Base-by-base conservation (phyloP, 345 rosid genomes). In the Trapa bicornis region DNA sequence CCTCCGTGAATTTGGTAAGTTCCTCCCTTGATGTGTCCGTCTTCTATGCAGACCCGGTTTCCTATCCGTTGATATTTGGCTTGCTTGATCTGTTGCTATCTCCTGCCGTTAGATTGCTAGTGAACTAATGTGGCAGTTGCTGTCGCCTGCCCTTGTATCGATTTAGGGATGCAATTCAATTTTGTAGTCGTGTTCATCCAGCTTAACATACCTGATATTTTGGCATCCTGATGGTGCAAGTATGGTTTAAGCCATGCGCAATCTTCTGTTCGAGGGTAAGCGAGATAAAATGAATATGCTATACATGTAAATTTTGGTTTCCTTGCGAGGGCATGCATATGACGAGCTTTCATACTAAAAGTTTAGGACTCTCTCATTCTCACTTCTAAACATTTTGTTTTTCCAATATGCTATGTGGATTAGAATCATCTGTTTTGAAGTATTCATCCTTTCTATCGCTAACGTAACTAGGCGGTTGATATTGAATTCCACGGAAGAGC, bases 1-100 rank as follows among this genome's bases (percentile, higher is more conserved):
- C 67, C 85, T 94, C n/a, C 97, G 97, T 43, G 99, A 94, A 78
- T 86, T 91, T 67, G 96, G 99, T 94, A 47, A 74, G 83, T 66
- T 52, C 50, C 69, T 58, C 35, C 74, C 3, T 13, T 45, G 50
- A 37, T 48, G 35, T 15, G 38, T 36, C 4, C 37, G 58, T 64
- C 35, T 16, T 16, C 53, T 1, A n/a, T 47, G 71, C 64, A 62
- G 97, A 91, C 91, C 95, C 84, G 91, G 69, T 75, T 71, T 35
- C 53, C 39, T 64, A 35, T 64, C 38, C 67, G 60, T 38, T 65
- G 76, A 65, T 68, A 65, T 52, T 6, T 22, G 52, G 43, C 29
- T 43, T 35, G 37, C n/a, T 56, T 42, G 48, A 16, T 53, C 14
- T 58, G 48, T 58, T n/a, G 37, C 5, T 54, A 17, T 57, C 67